Evolutionary conservation across 2,329 filamentous ascomycete genomes (phyloP), one percentile per base, ranked within the genome.

Genomic region (Camptophora hylomeconis): DNA sequence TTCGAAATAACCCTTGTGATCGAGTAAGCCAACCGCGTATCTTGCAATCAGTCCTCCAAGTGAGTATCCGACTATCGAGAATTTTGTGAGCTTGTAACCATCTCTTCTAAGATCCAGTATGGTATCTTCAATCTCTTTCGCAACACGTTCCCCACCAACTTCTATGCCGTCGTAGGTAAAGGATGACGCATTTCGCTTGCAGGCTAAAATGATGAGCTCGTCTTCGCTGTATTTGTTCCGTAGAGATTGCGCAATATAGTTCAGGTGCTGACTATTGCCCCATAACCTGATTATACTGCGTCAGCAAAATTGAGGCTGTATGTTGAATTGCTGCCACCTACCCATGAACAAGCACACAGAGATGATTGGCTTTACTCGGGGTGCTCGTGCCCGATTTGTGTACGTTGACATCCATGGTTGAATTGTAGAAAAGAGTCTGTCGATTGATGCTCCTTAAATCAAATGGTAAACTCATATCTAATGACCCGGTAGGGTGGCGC

Each of bases 51-150:
- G 61, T 0, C 87, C 87, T 24, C 87, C 87, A 2, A 94, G 65
- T 0, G 83, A 92, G 53, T 95, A 94, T 20, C 87, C 87, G 23
- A 87, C 68, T 21, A 95, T 63, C 51, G 84, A 93, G 39, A 95
- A 62, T 56, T 84, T 92, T 26, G 60, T 75, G 46, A 94, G 78
- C 22, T 70, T 67, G 41, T 77, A 71, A 13, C 83, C 86, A 16
- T 64, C 60, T 22, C 58, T 57, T 26, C 69, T 65, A 17, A 74
- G 44, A 17, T 59, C 54, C 15, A 62, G 55, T 16, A 79, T 53
- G 12, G 59, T 61, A 27, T 71, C 58, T 46, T 79, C 75, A 19
- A 80, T 63, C 45, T 80, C 74, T 32, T 65, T 54, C 2, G 70
- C 67, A 31, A 74, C 61, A 32, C 78, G 65, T 44, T 81, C 72